These are phyloP conservation scores for Eutrema salsugineum DNA, from an alignment of 441 rosid genomes.

Conservation along the genomic window DNA sequence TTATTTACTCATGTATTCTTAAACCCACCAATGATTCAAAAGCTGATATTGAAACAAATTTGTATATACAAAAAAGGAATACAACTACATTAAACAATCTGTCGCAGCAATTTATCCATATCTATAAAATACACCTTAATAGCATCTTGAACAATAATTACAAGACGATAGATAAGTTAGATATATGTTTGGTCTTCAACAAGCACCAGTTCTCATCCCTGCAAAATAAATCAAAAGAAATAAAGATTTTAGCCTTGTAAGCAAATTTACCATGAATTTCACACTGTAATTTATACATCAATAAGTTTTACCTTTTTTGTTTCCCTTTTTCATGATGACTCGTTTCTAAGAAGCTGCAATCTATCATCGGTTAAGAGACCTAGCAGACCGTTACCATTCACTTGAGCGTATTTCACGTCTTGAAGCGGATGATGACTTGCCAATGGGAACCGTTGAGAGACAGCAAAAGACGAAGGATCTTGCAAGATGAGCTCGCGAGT, in stretches of 20 bases:
- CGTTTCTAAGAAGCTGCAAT: slow-evolving; percentile 56
- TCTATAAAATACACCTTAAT: background rate
- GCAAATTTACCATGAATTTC: background rate
- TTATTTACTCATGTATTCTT: background rate
- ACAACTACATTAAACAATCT: background rate
- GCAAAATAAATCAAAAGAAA: background rate
- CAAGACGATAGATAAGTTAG: background rate
- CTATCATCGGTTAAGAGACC: slow-evolving; percentile 61
- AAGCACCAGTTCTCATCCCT: background rate
- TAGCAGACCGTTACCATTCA: slow-evolving; percentile 39
- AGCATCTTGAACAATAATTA: background rate
- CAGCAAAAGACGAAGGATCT: slow-evolving; percentile 56
- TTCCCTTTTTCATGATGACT: slow-evolving; percentile 26
- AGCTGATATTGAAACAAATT: background rate
- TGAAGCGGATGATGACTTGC: slow-evolving; percentile 45
- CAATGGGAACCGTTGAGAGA: slow-evolving; percentile 43
- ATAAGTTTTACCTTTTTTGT: background rate
- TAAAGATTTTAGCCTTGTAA: background rate
- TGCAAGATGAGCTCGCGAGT: slow-evolving; percentile 54
- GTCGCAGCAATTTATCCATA: background rate
- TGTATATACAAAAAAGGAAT: background rate
- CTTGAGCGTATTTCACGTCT: slow-evolving; percentile 52
- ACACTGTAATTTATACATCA: background rate
- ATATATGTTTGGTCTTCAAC: background rate
- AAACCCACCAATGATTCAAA: background rate